Conservation (phyloP, 352 stramenopile genomes). For the Phytophthora pinifolia region DNA sequence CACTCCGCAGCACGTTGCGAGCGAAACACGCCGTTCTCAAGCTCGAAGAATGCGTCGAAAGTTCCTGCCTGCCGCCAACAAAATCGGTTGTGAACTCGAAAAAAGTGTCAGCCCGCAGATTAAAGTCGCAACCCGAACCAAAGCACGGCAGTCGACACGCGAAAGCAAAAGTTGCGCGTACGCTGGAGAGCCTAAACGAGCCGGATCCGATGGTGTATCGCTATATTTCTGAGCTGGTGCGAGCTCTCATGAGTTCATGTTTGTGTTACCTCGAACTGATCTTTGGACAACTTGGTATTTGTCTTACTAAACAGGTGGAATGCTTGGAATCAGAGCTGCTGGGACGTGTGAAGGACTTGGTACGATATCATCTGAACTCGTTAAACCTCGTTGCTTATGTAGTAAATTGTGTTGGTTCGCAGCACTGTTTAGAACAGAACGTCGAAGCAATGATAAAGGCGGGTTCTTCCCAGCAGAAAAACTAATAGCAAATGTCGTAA, state of each 20-base stretch:
- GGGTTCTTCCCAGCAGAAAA: background rate
- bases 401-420: background rate
- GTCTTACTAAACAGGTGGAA: conserved; percentile 21
- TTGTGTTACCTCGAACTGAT: background rate
- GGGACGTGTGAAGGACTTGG: conserved; percentile 40
- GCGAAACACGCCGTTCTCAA: conserved; percentile 17
- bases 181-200: conserved; percentile 4
- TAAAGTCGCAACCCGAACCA: conserved; percentile 4
- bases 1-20: conserved; percentile 34
- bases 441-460: conserved; percentile 5
- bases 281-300: background rate
- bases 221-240: conserved; percentile 37
- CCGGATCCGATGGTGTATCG: conserved; percentile 40
- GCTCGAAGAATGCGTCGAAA: conserved; percentile 22
- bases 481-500: too few relatives aligned
- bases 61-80: background rate
- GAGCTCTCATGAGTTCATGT: background rate
- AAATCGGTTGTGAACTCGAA: conserved; percentile 2
- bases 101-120: background rate
- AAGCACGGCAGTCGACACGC: background rate
- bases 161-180: conserved; percentile 1
- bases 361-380: conserved; percentile 5
- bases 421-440: conserved; percentile 26
- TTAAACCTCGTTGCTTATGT: background rate
- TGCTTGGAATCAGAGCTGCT: conserved; percentile 34